Base-by-base conservation (phyloP, 805 yeast genomes). In the Wickerhamiella alocasiicola region DNA sequence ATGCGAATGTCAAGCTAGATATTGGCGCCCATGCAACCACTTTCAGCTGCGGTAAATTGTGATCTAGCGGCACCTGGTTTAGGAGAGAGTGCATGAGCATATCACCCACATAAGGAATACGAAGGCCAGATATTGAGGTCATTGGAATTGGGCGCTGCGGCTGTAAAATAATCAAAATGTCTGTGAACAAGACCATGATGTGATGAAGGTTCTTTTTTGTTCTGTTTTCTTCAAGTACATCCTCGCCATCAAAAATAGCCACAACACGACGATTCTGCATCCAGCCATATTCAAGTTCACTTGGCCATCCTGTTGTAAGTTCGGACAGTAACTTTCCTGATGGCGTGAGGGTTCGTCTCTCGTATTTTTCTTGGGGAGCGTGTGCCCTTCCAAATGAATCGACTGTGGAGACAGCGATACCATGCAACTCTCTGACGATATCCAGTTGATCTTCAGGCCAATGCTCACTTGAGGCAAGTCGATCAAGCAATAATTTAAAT, bases 291-390 rank as follows among this genome's bases (percentile, higher is more conserved):
- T 82, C 94, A 18, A 88, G 64, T 48, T 79, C 87, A 0, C 72
- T 61, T 0, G 97, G 97, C 96, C 96, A 87, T 9, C 74, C 76
- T 12, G 73, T 67, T 3, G 95, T 94, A 15, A 85, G 59, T 50
- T 85, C 95, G 0, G 93, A 78, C 37, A 88, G 62, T 3, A 88
- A 68, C 56, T 84, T 85, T 0, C 96, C 96, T 0, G 94, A 78
- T 2, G 95, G 95, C 0, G 95, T 87, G 56, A 85, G 81, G 0
- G 84, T 76, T 47, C 95, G 63, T 40, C 76, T 66, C 45, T 69
- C 71, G 46, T 71, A 76, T 34, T 36, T 12, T 3, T 32, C 41
- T n/a, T 40, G 32, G 5, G 32, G 31, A 9, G 29, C 21, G 16
- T 28, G 15, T 1, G 23, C 30, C 18, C 65, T 70, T 1, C 88